Conservation (phyloP, 2,329 filamentous ascomycete genomes). For the Botryotinia convoluta region DNA sequence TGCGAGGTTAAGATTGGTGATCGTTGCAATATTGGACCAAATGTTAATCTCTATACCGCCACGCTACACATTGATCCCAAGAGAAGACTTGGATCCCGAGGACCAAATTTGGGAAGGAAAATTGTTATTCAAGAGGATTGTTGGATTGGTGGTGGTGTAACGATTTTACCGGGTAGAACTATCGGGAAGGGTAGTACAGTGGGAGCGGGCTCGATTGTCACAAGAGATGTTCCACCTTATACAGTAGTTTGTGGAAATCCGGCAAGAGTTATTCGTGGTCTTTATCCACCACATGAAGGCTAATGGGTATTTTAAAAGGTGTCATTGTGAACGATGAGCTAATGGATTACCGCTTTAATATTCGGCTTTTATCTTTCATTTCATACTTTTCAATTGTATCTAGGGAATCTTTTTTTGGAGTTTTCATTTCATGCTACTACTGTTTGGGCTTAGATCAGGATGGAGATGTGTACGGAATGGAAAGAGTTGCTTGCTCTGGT, state of each 20-base stretch:
- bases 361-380: not conserved
- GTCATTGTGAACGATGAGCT: not conserved
- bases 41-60: conserved; percentile 81
- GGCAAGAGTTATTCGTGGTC: conserved; percentile 36
- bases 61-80: conserved; percentile 71
- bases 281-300: conserved; percentile 27
- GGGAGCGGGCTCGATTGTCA: conserved; percentile 54
- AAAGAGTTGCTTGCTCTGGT: not conserved
- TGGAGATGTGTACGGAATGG: not conserved
- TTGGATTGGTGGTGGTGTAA: conserved; percentile 61
- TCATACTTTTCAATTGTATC: not conserved
- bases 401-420: not conserved
- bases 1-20: conserved; percentile 78
- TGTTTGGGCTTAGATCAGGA: not conserved
- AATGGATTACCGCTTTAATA: not conserved
- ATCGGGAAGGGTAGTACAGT: conserved; percentile 54
- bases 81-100: conserved; percentile 69
- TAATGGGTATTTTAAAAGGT: not conserved
- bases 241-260: conserved; percentile 39
- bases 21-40: conserved; percentile 73
- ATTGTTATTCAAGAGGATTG: conserved; percentile 76
- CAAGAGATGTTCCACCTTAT: conserved; percentile 41
- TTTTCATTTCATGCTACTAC: not conserved
- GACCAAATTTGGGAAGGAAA: conserved; percentile 65
- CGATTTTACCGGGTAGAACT: conserved; percentile 55